Evolutionary conservation across 257 asterid genomes (phyloP).

Genomic region (Jaltomata sinuosa): DNA sequence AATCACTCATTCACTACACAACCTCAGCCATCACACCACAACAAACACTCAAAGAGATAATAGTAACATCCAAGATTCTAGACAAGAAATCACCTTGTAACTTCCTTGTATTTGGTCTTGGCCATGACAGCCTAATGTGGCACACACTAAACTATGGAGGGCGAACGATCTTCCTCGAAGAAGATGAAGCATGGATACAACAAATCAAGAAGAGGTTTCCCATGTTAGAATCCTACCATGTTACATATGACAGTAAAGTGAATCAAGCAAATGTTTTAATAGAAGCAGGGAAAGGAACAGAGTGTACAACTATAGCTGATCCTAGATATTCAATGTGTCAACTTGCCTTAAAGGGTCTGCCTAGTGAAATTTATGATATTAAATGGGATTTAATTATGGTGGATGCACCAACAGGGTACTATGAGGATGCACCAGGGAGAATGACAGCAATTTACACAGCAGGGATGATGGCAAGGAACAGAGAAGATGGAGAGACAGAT

Average conservation of each 20-base stretch:
- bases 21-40: constrained; percentile 75
- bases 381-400: constrained; percentile 90
- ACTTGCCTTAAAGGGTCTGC: constrained; percentile 65
- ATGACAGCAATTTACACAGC: constrained; percentile 88
- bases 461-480: constrained; percentile 88
- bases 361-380: constrained; percentile 39
- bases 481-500: constrained; percentile 42
- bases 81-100: constrained; percentile 63
- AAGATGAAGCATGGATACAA: constrained; percentile 67
- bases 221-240: constrained; percentile 62
- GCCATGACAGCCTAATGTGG: constrained; percentile 96
- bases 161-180: constrained; percentile 68
- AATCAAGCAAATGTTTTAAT: constrained; percentile 45
- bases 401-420: constrained; percentile 84
- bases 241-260: constrained; percentile 50
- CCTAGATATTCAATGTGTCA: constrained; percentile 71
- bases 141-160: constrained; percentile 75
- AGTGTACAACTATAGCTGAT: constrained; percentile 47
- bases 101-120: constrained; percentile 76
- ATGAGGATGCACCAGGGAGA: constrained; percentile 85
- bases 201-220: constrained; percentile 65
- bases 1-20: constrained; percentile 65
- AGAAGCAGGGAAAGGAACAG: constrained; percentile 62
- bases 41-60: constrained; percentile 68
- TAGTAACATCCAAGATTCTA: constrained; percentile 44